Conservation (phyloP, 192 early-diverging fungal genomes). For the Coemansia furcata region DNA sequence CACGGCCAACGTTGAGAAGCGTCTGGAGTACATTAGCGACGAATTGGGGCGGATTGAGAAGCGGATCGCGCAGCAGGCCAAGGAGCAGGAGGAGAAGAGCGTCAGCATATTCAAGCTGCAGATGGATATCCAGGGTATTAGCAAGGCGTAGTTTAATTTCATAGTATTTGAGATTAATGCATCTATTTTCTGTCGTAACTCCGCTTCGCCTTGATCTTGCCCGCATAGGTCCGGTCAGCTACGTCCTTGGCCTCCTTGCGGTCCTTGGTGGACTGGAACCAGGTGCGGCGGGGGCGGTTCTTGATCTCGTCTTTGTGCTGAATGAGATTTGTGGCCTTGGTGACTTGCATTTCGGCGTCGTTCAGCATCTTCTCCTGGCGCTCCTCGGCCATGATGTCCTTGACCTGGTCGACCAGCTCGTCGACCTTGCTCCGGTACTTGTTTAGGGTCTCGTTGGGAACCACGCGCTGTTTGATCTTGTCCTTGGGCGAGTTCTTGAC, state of each 20-base stretch:
- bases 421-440: conserved; percentile 76
- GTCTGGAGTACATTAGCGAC: conserved; percentile 82
- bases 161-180: background rate
- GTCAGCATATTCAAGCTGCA: conserved; percentile 63
- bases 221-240: background rate
- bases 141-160: conserved; percentile 12
- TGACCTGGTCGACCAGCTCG: conserved; percentile 63
- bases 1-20: conserved; percentile 84
- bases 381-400: conserved; percentile 67
- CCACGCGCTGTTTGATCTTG: conserved; percentile 86
- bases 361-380: conserved; percentile 77
- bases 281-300: conserved; percentile 83
- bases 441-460: conserved; percentile 72
- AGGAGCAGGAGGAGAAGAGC: conserved; percentile 84
- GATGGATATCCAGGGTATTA: conserved; percentile 44
- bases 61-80: conserved; percentile 73
- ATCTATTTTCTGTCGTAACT: background rate
- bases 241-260: conserved; percentile 61
- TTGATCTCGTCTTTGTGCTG: conserved; percentile 84
- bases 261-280: conserved; percentile 87
- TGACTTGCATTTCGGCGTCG: conserved; percentile 88
- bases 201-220: background rate
- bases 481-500: conserved; percentile 77
- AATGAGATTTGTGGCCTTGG: conserved; percentile 82
- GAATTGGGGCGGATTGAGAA: conserved; percentile 88